phyloP scores from a whole-genome alignment of 192 early-diverging fungal genomes.

The Tieghemiomyces parasiticus region DNA sequence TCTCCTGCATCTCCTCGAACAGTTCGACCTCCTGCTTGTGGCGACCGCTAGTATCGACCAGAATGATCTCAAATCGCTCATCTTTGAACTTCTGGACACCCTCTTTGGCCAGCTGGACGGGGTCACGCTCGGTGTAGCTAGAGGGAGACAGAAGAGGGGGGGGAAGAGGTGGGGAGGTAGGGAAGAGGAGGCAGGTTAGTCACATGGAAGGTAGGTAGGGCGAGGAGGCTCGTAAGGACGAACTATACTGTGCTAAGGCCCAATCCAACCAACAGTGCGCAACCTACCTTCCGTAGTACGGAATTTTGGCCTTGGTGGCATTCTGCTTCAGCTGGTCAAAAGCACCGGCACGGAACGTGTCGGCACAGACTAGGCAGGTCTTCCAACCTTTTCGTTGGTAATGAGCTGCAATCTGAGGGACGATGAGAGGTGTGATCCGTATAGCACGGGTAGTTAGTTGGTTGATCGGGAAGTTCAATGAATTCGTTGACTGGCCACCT shows the following conservation, averaged over 20 bases:
- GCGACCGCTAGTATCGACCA: conserved; percentile 95
- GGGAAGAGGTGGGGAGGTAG: not conserved
- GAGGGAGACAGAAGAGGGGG: not conserved
- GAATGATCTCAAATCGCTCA: conserved; percentile 90
- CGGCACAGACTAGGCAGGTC: conserved; percentile 79
- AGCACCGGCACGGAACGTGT: conserved; percentile 96
- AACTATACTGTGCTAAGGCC: too few species aligned
- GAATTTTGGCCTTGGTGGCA: conserved; percentile 93
- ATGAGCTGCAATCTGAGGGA: conserved; percentile 49
- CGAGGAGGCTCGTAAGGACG: too few species aligned
- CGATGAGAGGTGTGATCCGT: too few species aligned
- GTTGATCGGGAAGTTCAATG: too few species aligned
- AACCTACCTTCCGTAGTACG: conserved; percentile 70
- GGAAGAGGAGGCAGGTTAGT: too few species aligned
- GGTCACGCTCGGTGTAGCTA: conserved; percentile 88
- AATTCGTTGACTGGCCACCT: too few species aligned
- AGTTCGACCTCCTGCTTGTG: conserved; percentile 90
- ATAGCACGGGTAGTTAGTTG: too few species aligned
- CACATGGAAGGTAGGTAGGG: too few species aligned
- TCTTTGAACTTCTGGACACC: conserved; percentile 89
- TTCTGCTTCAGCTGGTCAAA: conserved; percentile 99
- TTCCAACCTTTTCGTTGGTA: conserved; percentile 95
- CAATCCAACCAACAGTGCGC: too few species aligned
- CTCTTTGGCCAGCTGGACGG: conserved; percentile 77
- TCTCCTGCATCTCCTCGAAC: conserved; percentile 95